Evolutionary conservation across 257 asterid species (phyloP).

Genomic region (Asclepias syriaca): DNA sequence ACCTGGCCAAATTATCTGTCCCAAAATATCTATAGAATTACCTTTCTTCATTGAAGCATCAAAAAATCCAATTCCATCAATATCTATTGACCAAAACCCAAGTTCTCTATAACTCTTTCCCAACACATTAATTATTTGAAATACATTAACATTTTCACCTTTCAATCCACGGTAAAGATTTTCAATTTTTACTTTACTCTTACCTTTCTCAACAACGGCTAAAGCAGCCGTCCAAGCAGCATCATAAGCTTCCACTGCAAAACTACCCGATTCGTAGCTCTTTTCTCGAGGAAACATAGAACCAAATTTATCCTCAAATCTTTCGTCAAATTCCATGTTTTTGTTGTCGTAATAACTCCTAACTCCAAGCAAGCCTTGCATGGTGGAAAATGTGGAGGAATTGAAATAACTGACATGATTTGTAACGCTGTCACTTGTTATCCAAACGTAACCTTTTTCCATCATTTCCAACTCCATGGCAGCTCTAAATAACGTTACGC

Average conservation of each 20-base stretch:
- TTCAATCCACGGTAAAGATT: conserved; percentile 24
- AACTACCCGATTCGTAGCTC: conserved; percentile 29
- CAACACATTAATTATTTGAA: conserved; percentile 29
- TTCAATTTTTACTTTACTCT: background rate
- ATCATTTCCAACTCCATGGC: conserved; percentile 35
- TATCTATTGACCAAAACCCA: conserved; percentile 24
- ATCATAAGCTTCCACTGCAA: conserved; percentile 32
- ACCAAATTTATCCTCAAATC: conserved; percentile 16
- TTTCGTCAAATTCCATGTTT: conserved; percentile 1
- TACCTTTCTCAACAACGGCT: conserved; percentile 9
- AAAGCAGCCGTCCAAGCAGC: conserved; percentile 20
- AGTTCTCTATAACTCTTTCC: conserved; percentile 31
- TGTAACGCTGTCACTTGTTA: conserved; percentile 18
- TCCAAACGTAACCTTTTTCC: conserved; percentile 37
- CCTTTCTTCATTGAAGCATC: background rate
- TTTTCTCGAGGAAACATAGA: conserved; percentile 18
- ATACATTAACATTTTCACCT: conserved; percentile 18
- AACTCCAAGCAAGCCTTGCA: conserved; percentile 36
- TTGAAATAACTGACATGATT: conserved; percentile 2
- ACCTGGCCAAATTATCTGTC: conserved; percentile 37
- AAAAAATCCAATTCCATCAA: conserved; percentile 27
- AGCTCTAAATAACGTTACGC: conserved; percentile 16
- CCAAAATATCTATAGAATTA: conserved; percentile 23
- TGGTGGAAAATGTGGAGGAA: conserved; percentile 13
- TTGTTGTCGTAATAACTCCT: conserved; percentile 5